phyloP scores from a whole-genome alignment of 2,329 filamentous ascomycete species.

The Nothomitra cinnamomea region DNA sequence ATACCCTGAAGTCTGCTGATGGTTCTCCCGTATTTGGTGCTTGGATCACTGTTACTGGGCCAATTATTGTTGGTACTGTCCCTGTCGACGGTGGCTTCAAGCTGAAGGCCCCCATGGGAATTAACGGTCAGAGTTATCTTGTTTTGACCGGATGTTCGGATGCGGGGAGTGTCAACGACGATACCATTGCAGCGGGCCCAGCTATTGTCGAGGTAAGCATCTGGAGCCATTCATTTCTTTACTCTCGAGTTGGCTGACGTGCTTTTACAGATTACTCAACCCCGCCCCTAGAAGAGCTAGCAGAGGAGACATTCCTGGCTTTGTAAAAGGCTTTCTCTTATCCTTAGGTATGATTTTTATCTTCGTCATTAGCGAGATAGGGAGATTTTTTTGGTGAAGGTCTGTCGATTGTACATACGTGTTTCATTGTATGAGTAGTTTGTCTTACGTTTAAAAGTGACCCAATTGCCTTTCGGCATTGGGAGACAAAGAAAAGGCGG shows the following conservation, averaged over 20 bases:
- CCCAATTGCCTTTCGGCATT: too few relatives aligned
- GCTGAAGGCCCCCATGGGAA: not conserved
- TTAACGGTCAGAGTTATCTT: constrained; percentile 8
- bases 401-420: too few relatives aligned
- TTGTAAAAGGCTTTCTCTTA: too few relatives aligned
- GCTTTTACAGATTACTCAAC: not conserved
- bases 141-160: constrained; percentile 4
- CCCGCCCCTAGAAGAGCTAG: not conserved
- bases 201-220: constrained; percentile 8
- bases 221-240: not conserved
- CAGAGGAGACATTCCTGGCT: too few relatives aligned
- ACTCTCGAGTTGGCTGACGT: not conserved
- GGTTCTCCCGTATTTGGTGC: constrained; percentile 2
- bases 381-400: too few relatives aligned
- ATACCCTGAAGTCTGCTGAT: not conserved
- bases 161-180: constrained; percentile 5
- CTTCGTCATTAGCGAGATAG: too few relatives aligned
- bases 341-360: too few relatives aligned
- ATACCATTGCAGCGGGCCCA: constrained; percentile 8
- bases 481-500: too few relatives aligned
- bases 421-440: too few relatives aligned
- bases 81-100: not conserved
- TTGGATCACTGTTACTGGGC: constrained; percentile 3
- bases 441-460: too few relatives aligned
- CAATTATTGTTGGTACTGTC: not conserved